Evolutionary conservation across 139 green algal species (phyloP).

Genomic region (Tetraselmis striata): DNA sequence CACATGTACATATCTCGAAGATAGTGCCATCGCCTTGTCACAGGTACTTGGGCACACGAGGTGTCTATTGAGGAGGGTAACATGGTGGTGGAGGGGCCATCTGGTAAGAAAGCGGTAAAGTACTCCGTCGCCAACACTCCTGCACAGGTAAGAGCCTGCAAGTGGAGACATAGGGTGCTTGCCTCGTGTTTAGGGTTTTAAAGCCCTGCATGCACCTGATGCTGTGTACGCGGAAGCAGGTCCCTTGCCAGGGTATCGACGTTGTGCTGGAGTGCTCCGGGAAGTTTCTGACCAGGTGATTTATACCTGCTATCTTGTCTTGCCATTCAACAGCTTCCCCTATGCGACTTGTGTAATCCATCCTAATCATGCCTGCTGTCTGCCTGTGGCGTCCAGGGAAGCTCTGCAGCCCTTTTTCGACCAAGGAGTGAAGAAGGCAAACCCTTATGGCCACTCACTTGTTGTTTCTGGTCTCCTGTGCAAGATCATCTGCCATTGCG

Average conservation of each 20-base stretch:
- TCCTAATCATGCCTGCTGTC: no score
- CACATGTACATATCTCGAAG: not conserved
- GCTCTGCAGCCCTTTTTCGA: conserved; percentile 67
- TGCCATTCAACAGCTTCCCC: not conserved
- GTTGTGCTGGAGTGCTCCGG: conserved; percentile 67
- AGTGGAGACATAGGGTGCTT: not conserved
- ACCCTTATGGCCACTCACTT: no score
- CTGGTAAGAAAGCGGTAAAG: not conserved
- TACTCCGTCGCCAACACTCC: not conserved
- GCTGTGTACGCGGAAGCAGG: not conserved
- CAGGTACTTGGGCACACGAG: not conserved
- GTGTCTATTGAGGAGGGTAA: not conserved
- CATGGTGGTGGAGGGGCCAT: not conserved
- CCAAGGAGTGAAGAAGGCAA: conserved; percentile 36
- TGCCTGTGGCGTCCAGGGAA: conserved; percentile 3
- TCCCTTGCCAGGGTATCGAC: conserved; percentile 17
- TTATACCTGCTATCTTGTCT: no score
- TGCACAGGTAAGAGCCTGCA: not conserved
- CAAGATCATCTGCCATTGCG: not conserved
- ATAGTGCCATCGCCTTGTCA: not conserved
- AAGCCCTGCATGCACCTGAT: not conserved
- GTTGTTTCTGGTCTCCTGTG: no score
- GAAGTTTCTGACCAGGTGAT: conserved; percentile 53
- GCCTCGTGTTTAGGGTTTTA: not conserved
- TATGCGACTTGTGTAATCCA: not conserved